Base-by-base conservation (phyloP, 768 basidiomycete species). In the Antrodiella citrinella region DNA sequence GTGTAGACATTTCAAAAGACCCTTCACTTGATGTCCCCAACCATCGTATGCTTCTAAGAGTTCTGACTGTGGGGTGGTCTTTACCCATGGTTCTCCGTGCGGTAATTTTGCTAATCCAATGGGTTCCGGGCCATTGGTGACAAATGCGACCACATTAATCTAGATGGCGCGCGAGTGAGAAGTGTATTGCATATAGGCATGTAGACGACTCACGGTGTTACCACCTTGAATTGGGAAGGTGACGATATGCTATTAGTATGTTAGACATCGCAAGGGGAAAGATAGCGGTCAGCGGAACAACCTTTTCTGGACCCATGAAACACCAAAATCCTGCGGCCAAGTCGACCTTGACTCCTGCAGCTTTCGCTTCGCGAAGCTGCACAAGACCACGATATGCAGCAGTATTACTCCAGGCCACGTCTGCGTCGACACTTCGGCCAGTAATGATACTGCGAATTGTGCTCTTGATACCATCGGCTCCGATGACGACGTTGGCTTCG, bases 391-490 rank as follows among this genome's bases (percentile, higher is more conserved):
- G 50, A 24, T 51, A 51, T 35, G 49, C 50, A 4, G 44, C 35
- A 13, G 26, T 51, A 47, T 48, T 49, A 42, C 53, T 45, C 40
- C 50, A 54, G 10, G 26, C 39, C 4, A 52, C 11, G 20, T 43
- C 7, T 10, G 7, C 19, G 5, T 24, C 4, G 4, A 13, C 19
- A 4, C 26, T 35, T 4, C 11, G n/a, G 22, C 50, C 45, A 13
- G 49, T 44, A 24, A 54, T 45, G 1, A 47, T 20, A 19, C 42
- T 39, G 11, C 53, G 53, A 1, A 49, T 44, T 1, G 47, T 4
- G 30, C 41, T 51, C 22, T 51, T 51, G 26, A 54, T 22, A 7
- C 53, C 53, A 22, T 54, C 45, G 11, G 53, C 53, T 18, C 51
- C 39, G 4, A 54, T 21, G 19, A 54, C 50, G 38, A 54, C 44